A percentile compares a stretch with the other conserved stretches of the same genome.
These are phyloP conservation scores for Psilocybe sp. DNA, from an alignment of 768 basidiomycete genomes.

Conservation along the genomic window DNA sequence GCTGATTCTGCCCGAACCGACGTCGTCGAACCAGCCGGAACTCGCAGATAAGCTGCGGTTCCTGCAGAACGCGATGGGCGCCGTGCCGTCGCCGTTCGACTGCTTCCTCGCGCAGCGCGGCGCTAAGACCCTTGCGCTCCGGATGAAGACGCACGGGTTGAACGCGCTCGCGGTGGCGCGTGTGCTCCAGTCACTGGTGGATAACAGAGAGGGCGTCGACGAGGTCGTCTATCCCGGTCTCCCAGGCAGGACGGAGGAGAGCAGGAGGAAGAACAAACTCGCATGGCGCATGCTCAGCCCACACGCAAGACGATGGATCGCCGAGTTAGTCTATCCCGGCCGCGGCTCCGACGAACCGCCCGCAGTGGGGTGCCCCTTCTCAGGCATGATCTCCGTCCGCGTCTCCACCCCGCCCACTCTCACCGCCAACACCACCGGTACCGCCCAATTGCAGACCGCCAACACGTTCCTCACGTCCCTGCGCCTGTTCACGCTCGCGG, in stretches of 20 bases:
- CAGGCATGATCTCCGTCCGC: constrained; percentile 87
- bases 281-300: constrained; percentile 63
- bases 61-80: constrained; percentile 87
- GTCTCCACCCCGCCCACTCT: constrained; percentile 48
- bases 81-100: constrained; percentile 79
- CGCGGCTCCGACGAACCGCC: constrained; percentile 17
- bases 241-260: constrained; percentile 44
- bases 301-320: constrained; percentile 57
- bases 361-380: constrained; percentile 75
- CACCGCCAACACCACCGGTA: no score
- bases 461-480: constrained; percentile 65
- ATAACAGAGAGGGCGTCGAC: constrained; percentile 55
- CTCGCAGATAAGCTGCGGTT: constrained; percentile 67
- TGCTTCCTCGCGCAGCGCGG: no score
- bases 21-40: constrained; percentile 41
- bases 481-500: constrained; percentile 77
- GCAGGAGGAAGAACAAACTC: constrained; percentile 45
- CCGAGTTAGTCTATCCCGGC: background rate
- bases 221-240: constrained; percentile 88
- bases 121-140: constrained; percentile 85
- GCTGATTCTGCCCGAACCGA: constrained; percentile 68
- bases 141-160: constrained; percentile 82
- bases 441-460: constrained; percentile 33
- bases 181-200: no score
- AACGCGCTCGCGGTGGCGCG: constrained; percentile 79